These are phyloP conservation scores for Cercophora sp. DNA, from an alignment of 495 filamentous ascomycete species.

Conservation along the genomic window DNA sequence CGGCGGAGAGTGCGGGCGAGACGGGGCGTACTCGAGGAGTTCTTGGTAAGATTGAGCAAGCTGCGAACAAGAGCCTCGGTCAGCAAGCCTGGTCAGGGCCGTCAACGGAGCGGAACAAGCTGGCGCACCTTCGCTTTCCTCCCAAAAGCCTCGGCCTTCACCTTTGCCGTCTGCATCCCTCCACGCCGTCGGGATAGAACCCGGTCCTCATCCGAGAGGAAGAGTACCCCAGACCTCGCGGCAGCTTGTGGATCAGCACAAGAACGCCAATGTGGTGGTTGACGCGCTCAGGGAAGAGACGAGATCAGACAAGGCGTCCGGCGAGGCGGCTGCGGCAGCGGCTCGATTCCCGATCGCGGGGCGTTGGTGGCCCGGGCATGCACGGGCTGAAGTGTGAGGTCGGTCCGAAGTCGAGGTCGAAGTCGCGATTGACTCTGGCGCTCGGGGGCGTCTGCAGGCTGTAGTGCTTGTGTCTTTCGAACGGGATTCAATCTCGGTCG, in stretches of 20 bases:
- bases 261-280: background rate
- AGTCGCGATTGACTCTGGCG: background rate
- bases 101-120: too few relatives aligned
- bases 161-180: conserved; percentile 60
- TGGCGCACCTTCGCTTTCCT: conserved; percentile 83
- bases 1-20: background rate
- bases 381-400: background rate
- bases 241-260: background rate
- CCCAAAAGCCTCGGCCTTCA: conserved; percentile 83
- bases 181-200: conserved; percentile 19
- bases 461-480: too few relatives aligned
- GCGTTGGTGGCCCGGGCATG: background rate
- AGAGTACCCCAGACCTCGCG: background rate
- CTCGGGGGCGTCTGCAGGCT: background rate
- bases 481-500: too few relatives aligned
- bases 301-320: background rate
- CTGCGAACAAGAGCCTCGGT: conserved; percentile 42
- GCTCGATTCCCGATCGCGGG: background rate
- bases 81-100: conserved; percentile 19
- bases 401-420: background rate
- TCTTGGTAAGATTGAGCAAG: conserved; percentile 96
- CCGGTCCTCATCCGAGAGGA: conserved; percentile 25
- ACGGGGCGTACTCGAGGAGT: conserved; percentile 72
- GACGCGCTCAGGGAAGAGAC: background rate
- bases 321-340: too few relatives aligned